A percentile compares a stretch with the other conserved stretches of the same genome.
Evolutionary conservation across 164 flowering plant genomes (phyloP).

Genomic region (Hamamelis virginiana): DNA sequence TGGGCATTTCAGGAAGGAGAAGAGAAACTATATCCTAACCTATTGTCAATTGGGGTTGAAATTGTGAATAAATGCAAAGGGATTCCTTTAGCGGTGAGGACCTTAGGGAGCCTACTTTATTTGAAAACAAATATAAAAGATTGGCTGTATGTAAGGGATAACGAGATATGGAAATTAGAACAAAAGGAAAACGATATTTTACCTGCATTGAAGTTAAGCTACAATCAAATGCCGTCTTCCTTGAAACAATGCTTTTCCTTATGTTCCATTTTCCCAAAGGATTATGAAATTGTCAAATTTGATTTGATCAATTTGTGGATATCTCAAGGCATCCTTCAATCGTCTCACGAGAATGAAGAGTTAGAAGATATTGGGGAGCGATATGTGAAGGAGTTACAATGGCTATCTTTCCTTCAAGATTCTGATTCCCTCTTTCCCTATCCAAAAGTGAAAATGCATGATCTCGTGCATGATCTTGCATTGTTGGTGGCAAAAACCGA

Average conservation of each 20-base stretch:
- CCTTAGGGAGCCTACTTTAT: neutral
- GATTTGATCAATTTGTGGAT: constrained; percentile 8
- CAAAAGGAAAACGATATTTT: constrained; percentile 1
- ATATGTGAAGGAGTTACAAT: neutral
- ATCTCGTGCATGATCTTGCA: constrained; percentile 12
- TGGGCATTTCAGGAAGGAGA: neutral
- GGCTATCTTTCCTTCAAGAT: constrained; percentile 7
- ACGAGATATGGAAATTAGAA: constrained; percentile 6
- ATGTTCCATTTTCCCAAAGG: constrained; percentile 9
- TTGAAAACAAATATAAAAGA: neutral
- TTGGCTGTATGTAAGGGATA: neutral
- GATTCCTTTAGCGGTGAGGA: constrained; percentile 5
- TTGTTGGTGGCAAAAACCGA: neutral
- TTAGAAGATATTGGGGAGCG: constrained; percentile 3
- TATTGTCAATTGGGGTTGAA: neutral
- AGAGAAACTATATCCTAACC: neutral
- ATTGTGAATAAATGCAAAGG: constrained; percentile 3
- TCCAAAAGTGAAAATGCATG: neutral
- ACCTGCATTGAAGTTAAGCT: constrained; percentile 5
- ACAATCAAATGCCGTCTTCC: neutral
- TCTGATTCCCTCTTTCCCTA: neutral
- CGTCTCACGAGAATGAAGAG: neutral
- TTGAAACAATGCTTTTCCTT: constrained; percentile 5
- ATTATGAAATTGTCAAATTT: neutral
- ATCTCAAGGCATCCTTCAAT: neutral